These are phyloP conservation scores for Pestalotiopsis sp. DNA, from an alignment of 2,329 filamentous ascomycete genomes.

Conservation along the genomic window DNA sequence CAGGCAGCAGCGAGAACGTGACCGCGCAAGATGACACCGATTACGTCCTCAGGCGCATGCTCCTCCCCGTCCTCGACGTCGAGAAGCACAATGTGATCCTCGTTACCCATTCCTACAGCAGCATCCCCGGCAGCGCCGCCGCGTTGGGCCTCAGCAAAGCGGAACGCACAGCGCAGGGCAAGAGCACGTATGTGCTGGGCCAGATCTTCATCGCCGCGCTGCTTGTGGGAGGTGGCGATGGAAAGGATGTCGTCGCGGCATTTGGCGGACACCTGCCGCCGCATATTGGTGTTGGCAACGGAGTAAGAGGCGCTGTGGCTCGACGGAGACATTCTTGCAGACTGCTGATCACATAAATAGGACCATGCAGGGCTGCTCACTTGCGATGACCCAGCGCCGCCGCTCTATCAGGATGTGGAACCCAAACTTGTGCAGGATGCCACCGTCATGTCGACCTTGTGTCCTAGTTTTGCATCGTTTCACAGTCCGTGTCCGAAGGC, in stretches of 20 bases:
- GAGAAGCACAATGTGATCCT: conserved; percentile 24
- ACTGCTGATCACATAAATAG: not conserved
- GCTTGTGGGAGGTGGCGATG: not conserved
- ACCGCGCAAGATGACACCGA: conserved; percentile 19
- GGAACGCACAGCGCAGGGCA: conserved; percentile 12
- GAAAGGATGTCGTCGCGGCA: not conserved
- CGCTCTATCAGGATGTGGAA: not conserved
- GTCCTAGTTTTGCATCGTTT: not conserved
- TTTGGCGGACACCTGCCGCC: not conserved
- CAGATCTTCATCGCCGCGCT: conserved; percentile 22
- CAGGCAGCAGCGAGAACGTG: not conserved
- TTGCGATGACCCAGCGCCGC: not conserved
- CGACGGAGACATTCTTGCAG: not conserved
- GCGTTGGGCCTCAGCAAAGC: conserved; percentile 24
- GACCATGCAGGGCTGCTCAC: not conserved
- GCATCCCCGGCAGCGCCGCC: conserved; percentile 25
- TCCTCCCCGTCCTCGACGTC: conserved; percentile 16
- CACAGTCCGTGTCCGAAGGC: not conserved
- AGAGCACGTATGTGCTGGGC: conserved; percentile 22
- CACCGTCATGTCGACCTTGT: not conserved
- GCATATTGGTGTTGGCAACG: not conserved
- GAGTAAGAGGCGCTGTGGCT: not conserved
- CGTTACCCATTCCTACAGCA: conserved; percentile 25
- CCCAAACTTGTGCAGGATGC: not conserved
- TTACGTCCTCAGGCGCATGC: conserved; percentile 3